Conservation (phyloP, 306 rosid genomes). For the Quercus gilva region DNA sequence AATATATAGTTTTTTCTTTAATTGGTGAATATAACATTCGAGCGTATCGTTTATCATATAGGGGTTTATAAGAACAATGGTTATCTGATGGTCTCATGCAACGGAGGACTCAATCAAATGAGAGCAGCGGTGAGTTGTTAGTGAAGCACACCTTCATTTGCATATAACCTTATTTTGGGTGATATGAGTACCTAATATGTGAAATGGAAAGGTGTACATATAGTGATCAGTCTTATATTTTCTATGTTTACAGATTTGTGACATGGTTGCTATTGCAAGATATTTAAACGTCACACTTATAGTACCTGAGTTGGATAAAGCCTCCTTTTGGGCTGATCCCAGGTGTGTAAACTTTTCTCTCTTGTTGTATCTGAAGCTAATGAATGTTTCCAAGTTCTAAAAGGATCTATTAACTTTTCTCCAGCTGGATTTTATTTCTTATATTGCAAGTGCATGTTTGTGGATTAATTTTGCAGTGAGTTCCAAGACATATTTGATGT, state of each 20-base stretch:
- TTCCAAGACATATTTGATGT: slow-evolving; percentile 91
- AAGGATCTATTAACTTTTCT: slow-evolving; percentile 6
- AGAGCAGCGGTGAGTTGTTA: slow-evolving; percentile 86
- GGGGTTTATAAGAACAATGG: slow-evolving; percentile 94
- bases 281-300: slow-evolving; percentile 87
- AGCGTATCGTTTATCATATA: slow-evolving; percentile 16
- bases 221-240: not conserved
- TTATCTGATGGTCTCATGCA: slow-evolving; percentile 91
- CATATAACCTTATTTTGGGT: not conserved
- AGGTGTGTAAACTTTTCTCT: slow-evolving; percentile 48
- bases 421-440: slow-evolving; percentile 5
- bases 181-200: not conserved
- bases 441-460: slow-evolving; percentile 8
- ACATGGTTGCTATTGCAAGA: slow-evolving; percentile 96
- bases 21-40: not conserved
- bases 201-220: not conserved
- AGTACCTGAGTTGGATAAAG: slow-evolving; percentile 87
- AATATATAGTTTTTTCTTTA: not conserved
- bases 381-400: not conserved
- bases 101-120: slow-evolving; percentile 98
- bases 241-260: slow-evolving; percentile 69
- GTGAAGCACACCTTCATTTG: not conserved
- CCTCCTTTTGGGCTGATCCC: slow-evolving; percentile 99
- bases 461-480: slow-evolving; percentile 54
- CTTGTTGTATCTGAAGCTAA: not conserved